Percentiles rank a stretch among this genome's conserved stretches.
Conservation (phyloP, 164 flowering plant genomes). For the Taxillus chinensis region DNA sequence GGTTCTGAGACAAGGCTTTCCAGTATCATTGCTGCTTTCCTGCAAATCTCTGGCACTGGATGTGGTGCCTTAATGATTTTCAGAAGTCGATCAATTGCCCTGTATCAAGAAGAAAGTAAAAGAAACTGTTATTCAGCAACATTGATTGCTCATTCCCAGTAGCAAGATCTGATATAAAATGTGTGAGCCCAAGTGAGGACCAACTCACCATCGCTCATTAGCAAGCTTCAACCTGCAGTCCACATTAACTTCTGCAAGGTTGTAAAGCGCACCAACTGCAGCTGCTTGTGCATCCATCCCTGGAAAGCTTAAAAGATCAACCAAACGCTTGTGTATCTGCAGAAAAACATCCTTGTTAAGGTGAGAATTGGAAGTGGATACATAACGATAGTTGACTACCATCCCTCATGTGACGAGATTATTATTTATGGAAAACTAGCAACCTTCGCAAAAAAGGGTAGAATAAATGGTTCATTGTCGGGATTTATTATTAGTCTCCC, state of each 20-base stretch:
- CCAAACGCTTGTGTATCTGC: slow-evolving; percentile 82
- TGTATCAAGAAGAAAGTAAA: slow-evolving; percentile 16
- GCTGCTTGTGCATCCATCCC: slow-evolving; percentile 91
- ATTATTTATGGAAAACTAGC: not conserved
- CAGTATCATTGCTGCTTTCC: slow-evolving; percentile 84
- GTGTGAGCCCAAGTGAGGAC: not conserved
- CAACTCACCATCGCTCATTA: slow-evolving; percentile 76
- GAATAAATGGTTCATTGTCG: slow-evolving; percentile 84
- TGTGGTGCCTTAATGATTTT: slow-evolving; percentile 77
- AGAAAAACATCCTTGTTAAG: slow-evolving; percentile 4
- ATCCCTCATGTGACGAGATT: not conserved
- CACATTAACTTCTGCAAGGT: slow-evolving; percentile 86
- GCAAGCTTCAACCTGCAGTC: slow-evolving; percentile 92
- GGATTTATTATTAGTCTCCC: slow-evolving; percentile 93
- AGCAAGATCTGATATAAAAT: no score
- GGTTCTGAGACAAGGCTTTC: slow-evolving; percentile 89
- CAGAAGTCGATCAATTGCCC: slow-evolving; percentile 86
- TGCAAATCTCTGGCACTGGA: slow-evolving; percentile 85
- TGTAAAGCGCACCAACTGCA: slow-evolving; percentile 89
- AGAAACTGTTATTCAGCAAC: not conserved
- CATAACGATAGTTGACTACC: not conserved
- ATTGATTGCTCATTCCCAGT: not conserved
- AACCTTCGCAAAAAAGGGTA: slow-evolving; percentile 87
- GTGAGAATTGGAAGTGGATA: not conserved
- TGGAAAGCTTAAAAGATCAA: slow-evolving; percentile 76